These are phyloP conservation scores for Sporobolomyces pararoseus DNA, from an alignment of 768 basidiomycete species.

Conservation along the genomic window DNA sequence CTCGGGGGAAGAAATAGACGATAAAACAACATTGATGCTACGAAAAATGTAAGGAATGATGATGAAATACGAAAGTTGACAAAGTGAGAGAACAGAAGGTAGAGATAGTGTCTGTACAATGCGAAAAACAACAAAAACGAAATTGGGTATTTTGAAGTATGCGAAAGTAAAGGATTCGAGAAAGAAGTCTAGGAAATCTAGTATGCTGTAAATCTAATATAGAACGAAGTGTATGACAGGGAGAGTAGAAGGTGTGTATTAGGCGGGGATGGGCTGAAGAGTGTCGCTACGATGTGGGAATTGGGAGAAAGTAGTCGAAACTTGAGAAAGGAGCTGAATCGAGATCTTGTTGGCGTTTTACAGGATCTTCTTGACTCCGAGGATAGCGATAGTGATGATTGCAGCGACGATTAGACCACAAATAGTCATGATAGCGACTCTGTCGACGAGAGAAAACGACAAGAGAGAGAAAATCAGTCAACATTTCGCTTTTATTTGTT, in stretches of 20 bases:
- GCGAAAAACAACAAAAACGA: too few species aligned
- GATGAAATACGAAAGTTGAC: background rate
- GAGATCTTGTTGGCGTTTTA: background rate
- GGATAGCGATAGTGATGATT: slow-evolving; percentile 24
- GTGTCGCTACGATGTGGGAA: too few species aligned
- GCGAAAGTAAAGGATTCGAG: too few species aligned
- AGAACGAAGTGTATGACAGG: background rate
- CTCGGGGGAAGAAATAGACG: too few species aligned
- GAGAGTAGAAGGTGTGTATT: background rate
- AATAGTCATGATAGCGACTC: slow-evolving; percentile 22
- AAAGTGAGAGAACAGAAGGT: too few species aligned
- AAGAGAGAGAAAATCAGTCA: background rate
- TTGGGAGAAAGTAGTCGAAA: background rate
- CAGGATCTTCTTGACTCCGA: slow-evolving; percentile 27
- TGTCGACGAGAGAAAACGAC: background rate
- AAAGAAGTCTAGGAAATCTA: too few species aligned
- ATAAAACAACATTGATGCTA: background rate
- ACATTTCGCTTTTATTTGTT: too few species aligned
- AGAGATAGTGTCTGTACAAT: too few species aligned
- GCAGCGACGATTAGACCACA: slow-evolving; percentile 19
- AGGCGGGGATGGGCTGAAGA: background rate
- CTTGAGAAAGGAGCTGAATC: background rate
- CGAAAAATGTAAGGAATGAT: background rate
- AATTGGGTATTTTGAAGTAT: too few species aligned
- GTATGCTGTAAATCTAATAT: background rate